phyloP scores from a whole-genome alignment of 805 yeast species.

The Nakazawaea ishiwadae region DNA sequence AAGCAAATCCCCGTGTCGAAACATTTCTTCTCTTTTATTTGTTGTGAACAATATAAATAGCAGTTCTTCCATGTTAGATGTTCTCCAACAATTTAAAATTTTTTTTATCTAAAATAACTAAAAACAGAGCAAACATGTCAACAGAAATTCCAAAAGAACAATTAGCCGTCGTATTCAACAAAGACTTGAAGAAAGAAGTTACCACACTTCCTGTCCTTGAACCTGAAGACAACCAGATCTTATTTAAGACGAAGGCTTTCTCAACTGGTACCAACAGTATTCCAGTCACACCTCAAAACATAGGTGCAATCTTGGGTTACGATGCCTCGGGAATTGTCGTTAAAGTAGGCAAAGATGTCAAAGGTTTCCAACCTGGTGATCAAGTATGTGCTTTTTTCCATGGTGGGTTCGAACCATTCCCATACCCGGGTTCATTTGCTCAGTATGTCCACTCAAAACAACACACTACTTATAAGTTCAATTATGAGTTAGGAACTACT shows the following conservation, averaged over 20 bases:
- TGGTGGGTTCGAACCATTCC: slow-evolving; percentile 40
- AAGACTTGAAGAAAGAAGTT: background rate
- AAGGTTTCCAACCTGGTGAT: slow-evolving; percentile 45
- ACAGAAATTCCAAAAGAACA: background rate
- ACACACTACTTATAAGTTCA: background rate
- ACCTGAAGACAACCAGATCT: background rate
- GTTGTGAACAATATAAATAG: too few species aligned
- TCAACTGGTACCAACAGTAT: background rate
- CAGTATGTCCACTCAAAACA: slow-evolving; percentile 35
- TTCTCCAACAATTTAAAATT: too few species aligned
- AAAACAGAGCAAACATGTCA: too few species aligned
- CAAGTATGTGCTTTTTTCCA: slow-evolving; percentile 46
- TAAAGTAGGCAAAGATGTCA: slow-evolving; percentile 43
- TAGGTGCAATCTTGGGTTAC: slow-evolving; percentile 49
- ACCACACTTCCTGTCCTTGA: background rate
- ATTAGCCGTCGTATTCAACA: background rate
- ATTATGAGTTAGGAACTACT: background rate
- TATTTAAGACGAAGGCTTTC: background rate
- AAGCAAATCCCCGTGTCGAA: too few species aligned
- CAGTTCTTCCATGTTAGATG: too few species aligned
- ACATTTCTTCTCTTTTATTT: too few species aligned
- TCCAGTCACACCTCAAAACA: background rate
- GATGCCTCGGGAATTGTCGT: slow-evolving; percentile 57
- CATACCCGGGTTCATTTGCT: slow-evolving; percentile 53
- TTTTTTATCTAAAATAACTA: too few species aligned